These are phyloP conservation scores for Pseudogymnoascus sp. DNA, from an alignment of 2,329 filamentous ascomycete species.

Conservation along the genomic window DNA sequence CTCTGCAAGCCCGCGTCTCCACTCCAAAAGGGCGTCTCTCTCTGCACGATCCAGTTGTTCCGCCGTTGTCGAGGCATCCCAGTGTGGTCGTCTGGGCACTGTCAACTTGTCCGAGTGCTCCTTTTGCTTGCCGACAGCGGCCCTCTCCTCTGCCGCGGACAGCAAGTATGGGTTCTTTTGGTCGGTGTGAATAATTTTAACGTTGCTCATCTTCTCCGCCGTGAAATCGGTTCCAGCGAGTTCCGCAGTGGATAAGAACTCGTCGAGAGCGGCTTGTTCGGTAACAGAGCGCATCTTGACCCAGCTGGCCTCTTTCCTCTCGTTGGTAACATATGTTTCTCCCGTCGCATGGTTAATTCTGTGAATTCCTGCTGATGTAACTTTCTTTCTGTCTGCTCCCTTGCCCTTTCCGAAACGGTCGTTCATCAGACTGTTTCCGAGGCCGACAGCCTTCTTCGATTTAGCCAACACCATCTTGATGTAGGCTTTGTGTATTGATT, in stretches of 20 bases:
- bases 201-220: slow-evolving; percentile 96
- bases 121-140: slow-evolving; percentile 70
- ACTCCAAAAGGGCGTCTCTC: slow-evolving; percentile 72
- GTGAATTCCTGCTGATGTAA: slow-evolving; percentile 41
- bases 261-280: slow-evolving; percentile 90
- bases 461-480: slow-evolving; percentile 67
- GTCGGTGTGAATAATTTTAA: slow-evolving; percentile 96
- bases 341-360: slow-evolving; percentile 73
- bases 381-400: slow-evolving; percentile 70
- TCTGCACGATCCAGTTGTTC: slow-evolving; percentile 73
- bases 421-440: slow-evolving; percentile 98
- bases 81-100: slow-evolving; percentile 80
- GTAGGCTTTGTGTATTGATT: not conserved
- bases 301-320: slow-evolving; percentile 85
- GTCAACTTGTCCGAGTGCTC: slow-evolving; percentile 72
- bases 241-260: slow-evolving; percentile 92
- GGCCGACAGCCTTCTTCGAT: slow-evolving; percentile 87
- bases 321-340: slow-evolving; percentile 87
- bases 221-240: slow-evolving; percentile 98
- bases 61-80: slow-evolving; percentile 79
- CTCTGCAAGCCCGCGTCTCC: slow-evolving; percentile 85
- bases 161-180: slow-evolving; percentile 93
- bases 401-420: slow-evolving; percentile 95
- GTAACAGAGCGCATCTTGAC: slow-evolving; percentile 99
- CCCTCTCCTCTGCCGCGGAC: slow-evolving; percentile 73